Evolutionary conservation across 108 stramenopile species (phyloP).

Genomic region (Pseudonitzschia pungens): DNA sequence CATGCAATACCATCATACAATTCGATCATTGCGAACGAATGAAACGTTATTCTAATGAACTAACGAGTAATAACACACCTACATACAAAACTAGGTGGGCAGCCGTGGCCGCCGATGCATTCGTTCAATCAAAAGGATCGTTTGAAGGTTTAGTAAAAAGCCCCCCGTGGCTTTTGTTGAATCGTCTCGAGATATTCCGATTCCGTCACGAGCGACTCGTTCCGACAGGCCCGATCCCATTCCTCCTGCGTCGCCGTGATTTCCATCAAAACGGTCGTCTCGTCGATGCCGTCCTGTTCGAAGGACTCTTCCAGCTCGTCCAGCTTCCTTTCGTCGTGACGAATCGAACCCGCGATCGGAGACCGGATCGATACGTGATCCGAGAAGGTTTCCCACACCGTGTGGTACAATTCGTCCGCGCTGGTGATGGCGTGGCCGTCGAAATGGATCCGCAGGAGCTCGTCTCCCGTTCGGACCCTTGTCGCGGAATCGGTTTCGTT

Average conservation of each 20-base stretch:
- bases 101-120: not conserved
- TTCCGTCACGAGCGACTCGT: not conserved
- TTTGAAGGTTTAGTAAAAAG: not conserved
- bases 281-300: conserved; percentile 3
- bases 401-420: conserved; percentile 41
- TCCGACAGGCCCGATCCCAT: conserved; percentile 1
- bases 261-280: not conserved
- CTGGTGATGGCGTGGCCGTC: conserved; percentile 33
- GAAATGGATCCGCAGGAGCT: conserved; percentile 27
- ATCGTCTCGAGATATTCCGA: not conserved
- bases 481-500: not conserved
- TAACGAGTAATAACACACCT: too few relatives aligned
- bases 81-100: too few relatives aligned
- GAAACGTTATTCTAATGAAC: too few relatives aligned
- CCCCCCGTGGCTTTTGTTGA: not conserved
- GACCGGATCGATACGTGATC: not conserved
- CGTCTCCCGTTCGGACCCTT: conserved; percentile 21
- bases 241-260: conserved; percentile 3
- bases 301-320: not conserved
- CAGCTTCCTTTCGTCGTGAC: not conserved
- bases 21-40: too few relatives aligned
- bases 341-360: not conserved
- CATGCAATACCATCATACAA: too few relatives aligned
- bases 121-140: not conserved
- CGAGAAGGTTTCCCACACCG: conserved; percentile 36